Conservation (phyloP, 345 rosid species). For the Populus nigra region DNA sequence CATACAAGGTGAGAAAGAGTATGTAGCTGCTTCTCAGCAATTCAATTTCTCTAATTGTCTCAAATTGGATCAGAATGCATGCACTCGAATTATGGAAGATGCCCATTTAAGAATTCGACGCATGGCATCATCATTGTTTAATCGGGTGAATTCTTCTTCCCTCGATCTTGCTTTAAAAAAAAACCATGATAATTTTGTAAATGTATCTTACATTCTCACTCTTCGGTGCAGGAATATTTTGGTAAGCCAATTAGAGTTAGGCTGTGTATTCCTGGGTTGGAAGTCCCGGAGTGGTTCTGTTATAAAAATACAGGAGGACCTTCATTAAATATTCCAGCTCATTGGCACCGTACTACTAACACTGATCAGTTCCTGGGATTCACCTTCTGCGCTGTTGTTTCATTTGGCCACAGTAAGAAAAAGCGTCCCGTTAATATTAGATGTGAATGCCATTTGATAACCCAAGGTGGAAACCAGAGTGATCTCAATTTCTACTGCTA, state of each 20-base stretch:
- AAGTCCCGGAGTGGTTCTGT: background rate
- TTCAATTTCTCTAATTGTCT: background rate
- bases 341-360: no score
- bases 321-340: background rate
- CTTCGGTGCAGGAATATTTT: background rate
- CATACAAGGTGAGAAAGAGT: background rate
- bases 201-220: background rate
- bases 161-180: background rate
- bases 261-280: background rate
- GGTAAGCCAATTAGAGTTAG: background rate
- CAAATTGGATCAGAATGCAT: background rate
- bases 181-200: background rate
- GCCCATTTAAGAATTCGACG: background rate
- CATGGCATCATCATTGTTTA: background rate
- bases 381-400: background rate
- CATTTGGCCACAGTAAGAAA: accelerated
- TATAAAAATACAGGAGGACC: background rate
- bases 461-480: no score
- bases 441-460: no score
- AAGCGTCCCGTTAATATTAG: accelerated
- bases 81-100: background rate
- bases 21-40: background rate
- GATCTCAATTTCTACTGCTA: no score
- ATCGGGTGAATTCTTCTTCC: background rate
- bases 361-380: background rate